These are phyloP conservation scores for Xylariales sp. DNA, from an alignment of 2,329 filamentous ascomycete species.

Conservation along the genomic window DNA sequence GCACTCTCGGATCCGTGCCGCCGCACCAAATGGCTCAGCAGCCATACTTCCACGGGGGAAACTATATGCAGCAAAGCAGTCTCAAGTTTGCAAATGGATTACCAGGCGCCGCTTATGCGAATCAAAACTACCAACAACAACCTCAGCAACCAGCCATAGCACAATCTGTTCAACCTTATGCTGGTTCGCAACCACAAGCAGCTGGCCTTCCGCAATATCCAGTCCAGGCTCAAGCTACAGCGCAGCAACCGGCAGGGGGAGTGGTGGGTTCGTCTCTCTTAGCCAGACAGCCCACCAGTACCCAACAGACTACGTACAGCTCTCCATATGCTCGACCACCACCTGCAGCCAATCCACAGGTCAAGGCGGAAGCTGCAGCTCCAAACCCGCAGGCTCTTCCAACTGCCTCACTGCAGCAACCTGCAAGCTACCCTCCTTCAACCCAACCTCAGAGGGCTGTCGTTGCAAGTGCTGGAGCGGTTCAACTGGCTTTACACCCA, in stretches of 20 bases:
- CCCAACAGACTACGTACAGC: slow-evolving; percentile 24
- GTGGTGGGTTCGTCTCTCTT: no score
- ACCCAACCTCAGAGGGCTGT: not conserved
- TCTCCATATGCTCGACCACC: slow-evolving; percentile 27
- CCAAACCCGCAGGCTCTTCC: slow-evolving; percentile 13
- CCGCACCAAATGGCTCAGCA: slow-evolving; percentile 22
- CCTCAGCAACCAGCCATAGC: slow-evolving; percentile 6
- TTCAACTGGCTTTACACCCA: not conserved
- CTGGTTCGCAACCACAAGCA: not conserved
- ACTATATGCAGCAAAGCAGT: slow-evolving; percentile 19
- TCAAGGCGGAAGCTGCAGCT: slow-evolving; percentile 16
- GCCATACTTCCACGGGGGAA: slow-evolving; percentile 23
- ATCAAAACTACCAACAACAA: slow-evolving; percentile 13
- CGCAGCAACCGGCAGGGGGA: slow-evolving; percentile 21
- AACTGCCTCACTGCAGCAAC: slow-evolving; percentile 12
- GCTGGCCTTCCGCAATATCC: not conserved
- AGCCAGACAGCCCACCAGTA: slow-evolving; percentile 16
- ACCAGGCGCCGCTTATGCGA: slow-evolving; percentile 14
- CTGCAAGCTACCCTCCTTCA: not conserved
- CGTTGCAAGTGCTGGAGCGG: not conserved
- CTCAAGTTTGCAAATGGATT: slow-evolving; percentile 17
- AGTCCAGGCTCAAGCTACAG: slow-evolving; percentile 11
- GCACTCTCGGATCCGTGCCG: slow-evolving; percentile 23
- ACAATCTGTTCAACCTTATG: slow-evolving; percentile 16
- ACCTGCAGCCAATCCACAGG: slow-evolving; percentile 15